Evolutionary conservation across 176 grass and related monocot species (phyloP).

Genomic region (Oryza punctata): DNA sequence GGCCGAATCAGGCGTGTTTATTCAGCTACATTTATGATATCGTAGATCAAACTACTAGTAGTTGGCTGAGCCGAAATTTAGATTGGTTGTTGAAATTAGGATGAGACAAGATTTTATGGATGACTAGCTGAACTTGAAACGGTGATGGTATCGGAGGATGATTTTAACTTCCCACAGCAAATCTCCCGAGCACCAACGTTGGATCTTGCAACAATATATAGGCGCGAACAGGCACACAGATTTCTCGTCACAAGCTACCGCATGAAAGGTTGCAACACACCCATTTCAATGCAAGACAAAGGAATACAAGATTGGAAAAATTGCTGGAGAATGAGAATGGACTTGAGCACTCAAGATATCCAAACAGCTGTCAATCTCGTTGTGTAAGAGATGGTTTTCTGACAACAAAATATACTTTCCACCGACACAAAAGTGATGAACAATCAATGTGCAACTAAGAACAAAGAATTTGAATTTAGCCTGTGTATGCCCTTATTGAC

Average conservation of each 20-base stretch:
- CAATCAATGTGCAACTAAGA: constrained; percentile 71
- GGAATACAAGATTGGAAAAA: not conserved
- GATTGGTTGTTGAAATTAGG: too few species aligned
- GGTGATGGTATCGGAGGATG: not conserved
- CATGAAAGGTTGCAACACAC: constrained; percentile 1
- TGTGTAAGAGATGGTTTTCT: constrained; percentile 23
- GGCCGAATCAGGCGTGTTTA: too few species aligned
- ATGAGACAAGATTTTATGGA: not conserved
- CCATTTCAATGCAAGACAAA: not conserved
- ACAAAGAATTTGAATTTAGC: constrained; percentile 80
- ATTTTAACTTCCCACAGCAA: not conserved
- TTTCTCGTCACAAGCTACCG: not conserved
- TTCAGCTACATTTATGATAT: not conserved
- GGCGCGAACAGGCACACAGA: not conserved
- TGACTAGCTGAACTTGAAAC: not conserved
- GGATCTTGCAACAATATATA: not conserved
- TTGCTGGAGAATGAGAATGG: not conserved
- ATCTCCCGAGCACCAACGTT: not conserved
- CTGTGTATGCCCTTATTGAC: constrained; percentile 69
- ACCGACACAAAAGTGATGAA: constrained; percentile 43
- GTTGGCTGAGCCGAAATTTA: too few species aligned
- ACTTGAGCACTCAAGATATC: not conserved
- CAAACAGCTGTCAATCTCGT: constrained; percentile 27
- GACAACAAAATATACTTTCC: constrained; percentile 51
- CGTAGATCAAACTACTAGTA: too few species aligned